Evolutionary conservation across 2,329 filamentous ascomycete genomes (phyloP).

Genomic region (Epichloe coenophiala): DNA sequence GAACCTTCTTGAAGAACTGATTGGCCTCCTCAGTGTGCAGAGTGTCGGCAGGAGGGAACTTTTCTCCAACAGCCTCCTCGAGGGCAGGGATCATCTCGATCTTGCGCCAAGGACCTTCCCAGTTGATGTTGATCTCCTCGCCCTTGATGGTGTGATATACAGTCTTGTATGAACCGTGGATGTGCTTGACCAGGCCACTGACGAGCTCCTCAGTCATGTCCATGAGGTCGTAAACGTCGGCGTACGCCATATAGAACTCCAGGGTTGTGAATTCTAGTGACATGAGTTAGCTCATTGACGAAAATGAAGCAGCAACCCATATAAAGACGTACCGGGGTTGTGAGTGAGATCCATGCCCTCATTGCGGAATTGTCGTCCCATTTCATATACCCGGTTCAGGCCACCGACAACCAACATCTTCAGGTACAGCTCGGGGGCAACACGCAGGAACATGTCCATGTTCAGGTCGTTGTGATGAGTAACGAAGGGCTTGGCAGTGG

Average conservation of each 20-base stretch:
- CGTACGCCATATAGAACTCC: constrained; percentile 94
- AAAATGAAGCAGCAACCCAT: too few species aligned
- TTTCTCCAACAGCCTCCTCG: constrained; percentile 80
- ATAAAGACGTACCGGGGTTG: constrained; percentile 44
- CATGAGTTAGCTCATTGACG: background rate
- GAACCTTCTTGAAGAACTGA: constrained; percentile 69
- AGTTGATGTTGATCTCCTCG: constrained; percentile 84
- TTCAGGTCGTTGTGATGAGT: constrained; percentile 94
- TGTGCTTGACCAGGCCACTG: constrained; percentile 72
- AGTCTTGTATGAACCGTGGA: constrained; percentile 77
- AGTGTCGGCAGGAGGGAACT: constrained; percentile 80
- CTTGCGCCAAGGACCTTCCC: constrained; percentile 85
- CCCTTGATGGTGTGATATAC: constrained; percentile 77
- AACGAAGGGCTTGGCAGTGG: constrained; percentile 83
- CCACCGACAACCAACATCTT: constrained; percentile 95
- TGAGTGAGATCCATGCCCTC: constrained; percentile 65
- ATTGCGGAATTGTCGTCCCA: constrained; percentile 92
- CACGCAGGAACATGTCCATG: constrained; percentile 88
- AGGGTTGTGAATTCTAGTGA: constrained; percentile 80
- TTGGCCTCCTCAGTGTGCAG: constrained; percentile 83
- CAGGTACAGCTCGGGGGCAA: constrained; percentile 84
- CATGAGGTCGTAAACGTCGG: constrained; percentile 73
- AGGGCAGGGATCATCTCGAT: constrained; percentile 84
- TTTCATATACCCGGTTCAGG: constrained; percentile 86
- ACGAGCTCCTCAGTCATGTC: constrained; percentile 86